Evolutionary conservation across 2,329 filamentous ascomycete genomes (phyloP).

Genomic region (Westerdykella aurantiaca): DNA sequence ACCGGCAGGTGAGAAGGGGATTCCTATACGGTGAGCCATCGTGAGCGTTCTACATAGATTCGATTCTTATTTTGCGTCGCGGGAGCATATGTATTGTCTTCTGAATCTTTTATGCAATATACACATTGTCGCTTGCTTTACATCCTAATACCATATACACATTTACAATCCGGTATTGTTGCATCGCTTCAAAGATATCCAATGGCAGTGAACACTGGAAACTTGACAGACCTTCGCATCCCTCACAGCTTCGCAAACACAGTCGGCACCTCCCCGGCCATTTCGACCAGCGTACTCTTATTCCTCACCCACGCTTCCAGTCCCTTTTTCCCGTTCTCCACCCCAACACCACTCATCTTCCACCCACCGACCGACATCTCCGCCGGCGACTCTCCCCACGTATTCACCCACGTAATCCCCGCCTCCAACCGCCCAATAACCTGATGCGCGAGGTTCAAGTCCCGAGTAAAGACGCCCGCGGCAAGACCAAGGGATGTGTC

Average conservation of each 20-base stretch:
- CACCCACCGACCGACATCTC: slow-evolving; percentile 91
- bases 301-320: slow-evolving; percentile 78
- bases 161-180: no score
- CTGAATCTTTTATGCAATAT: no score
- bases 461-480: slow-evolving; percentile 73
- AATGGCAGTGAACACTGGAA: not conserved
- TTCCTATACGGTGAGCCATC: slow-evolving; percentile 15
- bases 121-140: no score
- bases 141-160: no score
- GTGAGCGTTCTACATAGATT: no score
- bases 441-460: slow-evolving; percentile 67
- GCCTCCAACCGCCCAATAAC: slow-evolving; percentile 68
- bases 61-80: no score
- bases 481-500: slow-evolving; percentile 71
- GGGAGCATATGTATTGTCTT: no score
- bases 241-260: slow-evolving; percentile 52
- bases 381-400: slow-evolving; percentile 85
- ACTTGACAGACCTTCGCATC: not conserved
- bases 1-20: slow-evolving; percentile 19
- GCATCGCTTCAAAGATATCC: not conserved
- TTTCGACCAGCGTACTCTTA: slow-evolving; percentile 83
- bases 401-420: slow-evolving; percentile 88
- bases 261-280: slow-evolving; percentile 63
- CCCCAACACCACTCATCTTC: slow-evolving; percentile 83
- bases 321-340: slow-evolving; percentile 77